Percentiles rank a stretch among this genome's conserved stretches.
Conservation (phyloP, 2,329 filamentous ascomycete genomes). For the Sporothrix inflata region DNA sequence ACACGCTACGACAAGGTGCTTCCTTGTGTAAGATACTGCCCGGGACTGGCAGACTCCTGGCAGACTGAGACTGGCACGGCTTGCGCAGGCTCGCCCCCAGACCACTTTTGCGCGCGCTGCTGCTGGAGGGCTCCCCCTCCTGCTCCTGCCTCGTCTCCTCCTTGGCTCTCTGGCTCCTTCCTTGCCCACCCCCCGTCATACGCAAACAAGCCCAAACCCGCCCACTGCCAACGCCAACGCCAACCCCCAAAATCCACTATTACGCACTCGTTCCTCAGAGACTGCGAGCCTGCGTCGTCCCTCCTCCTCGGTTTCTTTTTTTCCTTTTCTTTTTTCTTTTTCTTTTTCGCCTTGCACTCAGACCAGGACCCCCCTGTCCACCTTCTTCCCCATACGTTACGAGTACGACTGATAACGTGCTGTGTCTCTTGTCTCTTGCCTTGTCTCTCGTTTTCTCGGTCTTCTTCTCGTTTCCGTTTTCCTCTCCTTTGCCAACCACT, state of each 20-base stretch:
- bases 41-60: no score
- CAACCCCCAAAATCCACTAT: slow-evolving; percentile 18
- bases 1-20: background rate
- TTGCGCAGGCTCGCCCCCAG: background rate
- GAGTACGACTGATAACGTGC: slow-evolving; percentile 21
- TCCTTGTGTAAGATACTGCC: background rate
- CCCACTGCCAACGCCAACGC: no score
- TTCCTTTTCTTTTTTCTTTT: slow-evolving; percentile 5
- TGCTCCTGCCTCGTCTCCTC: slow-evolving; percentile 11
- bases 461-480: background rate
- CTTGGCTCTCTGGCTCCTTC: background rate
- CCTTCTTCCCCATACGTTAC: background rate
- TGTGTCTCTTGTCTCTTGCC: background rate
- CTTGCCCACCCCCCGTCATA: slow-evolving; percentile 14
- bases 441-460: slow-evolving; percentile 15
- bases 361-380: slow-evolving; percentile 3
- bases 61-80: no score
- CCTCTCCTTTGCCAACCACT: background rate
- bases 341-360: slow-evolving; percentile 14
- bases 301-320: background rate
- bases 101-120: background rate
- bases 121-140: background rate
- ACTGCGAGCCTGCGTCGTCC: background rate
- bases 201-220: slow-evolving; percentile 17
- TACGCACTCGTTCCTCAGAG: slow-evolving; percentile 9